Conservation (phyloP, 352 stramenopile genomes). For the Pythium rhizo-oryzae region DNA sequence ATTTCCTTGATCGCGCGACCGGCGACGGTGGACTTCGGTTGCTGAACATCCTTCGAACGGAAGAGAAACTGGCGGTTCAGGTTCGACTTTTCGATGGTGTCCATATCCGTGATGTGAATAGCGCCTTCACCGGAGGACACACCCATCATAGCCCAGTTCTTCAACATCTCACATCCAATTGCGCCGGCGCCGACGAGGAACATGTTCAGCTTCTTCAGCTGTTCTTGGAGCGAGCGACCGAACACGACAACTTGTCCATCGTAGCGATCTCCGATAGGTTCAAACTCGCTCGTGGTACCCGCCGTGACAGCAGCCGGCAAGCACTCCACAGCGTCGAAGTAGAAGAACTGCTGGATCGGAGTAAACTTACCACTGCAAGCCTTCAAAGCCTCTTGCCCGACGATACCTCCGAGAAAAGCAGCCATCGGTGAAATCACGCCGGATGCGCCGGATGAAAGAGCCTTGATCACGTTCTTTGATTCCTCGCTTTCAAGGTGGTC, state of each 20-base stretch:
- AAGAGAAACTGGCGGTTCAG: slow-evolving; percentile 99
- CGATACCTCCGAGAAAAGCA: slow-evolving; percentile 96
- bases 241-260: slow-evolving; percentile 94
- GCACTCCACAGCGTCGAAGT: slow-evolving; percentile 98
- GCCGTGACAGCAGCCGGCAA: slow-evolving; percentile 89
- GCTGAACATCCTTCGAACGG: slow-evolving; percentile 96
- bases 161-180: slow-evolving; percentile 99
- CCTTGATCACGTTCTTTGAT: slow-evolving; percentile 73
- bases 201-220: slow-evolving; percentile 89
- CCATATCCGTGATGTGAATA: slow-evolving; percentile 99
- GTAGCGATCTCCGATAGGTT: slow-evolving; percentile 82
- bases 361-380: slow-evolving; percentile 99
- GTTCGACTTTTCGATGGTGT: slow-evolving; percentile 99
- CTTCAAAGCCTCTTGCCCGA: slow-evolving; percentile 98
- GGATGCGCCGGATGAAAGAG: slow-evolving; percentile 84
- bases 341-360: slow-evolving; percentile 99
- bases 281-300: slow-evolving; percentile 55
- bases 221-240: slow-evolving; percentile 72
- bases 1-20: slow-evolving; percentile 93
- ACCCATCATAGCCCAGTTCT: slow-evolving; percentile 99
- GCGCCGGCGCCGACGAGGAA: slow-evolving; percentile 99
- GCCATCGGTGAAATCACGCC: slow-evolving; percentile 97
- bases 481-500: slow-evolving; percentile 64
- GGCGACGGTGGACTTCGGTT: slow-evolving; percentile 96
- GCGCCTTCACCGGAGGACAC: slow-evolving; percentile 87